Conservation (phyloP, 331 rosid genomes). For the Arachis monticola region DNA sequence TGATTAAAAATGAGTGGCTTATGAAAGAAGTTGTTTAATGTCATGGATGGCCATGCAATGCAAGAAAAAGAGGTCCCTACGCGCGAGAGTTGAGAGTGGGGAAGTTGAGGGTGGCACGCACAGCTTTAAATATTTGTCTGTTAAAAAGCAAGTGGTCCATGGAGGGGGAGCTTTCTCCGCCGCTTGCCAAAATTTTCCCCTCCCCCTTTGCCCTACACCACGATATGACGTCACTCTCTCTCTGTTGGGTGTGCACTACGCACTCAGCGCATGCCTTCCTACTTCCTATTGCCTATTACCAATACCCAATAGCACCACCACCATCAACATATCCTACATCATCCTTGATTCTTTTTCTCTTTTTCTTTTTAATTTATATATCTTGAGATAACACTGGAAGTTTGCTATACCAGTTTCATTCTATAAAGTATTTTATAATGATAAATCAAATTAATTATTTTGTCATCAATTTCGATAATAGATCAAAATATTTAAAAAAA, state of each 20-base stretch:
- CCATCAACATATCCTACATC: neutral
- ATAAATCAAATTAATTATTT: no score
- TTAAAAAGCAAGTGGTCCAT: slow-evolving; percentile 67
- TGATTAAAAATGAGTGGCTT: neutral
- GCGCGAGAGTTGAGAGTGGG: slow-evolving; percentile 48
- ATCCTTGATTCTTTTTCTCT: neutral
- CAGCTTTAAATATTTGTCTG: slow-evolving; percentile 40
- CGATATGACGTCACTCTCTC: slow-evolving; percentile 39
- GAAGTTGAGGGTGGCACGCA: neutral
- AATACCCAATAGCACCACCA: neutral
- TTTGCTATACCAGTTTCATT: no score
- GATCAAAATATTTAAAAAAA: no score
- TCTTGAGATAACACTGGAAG: no score
- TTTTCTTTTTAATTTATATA: no score
- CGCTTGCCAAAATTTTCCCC: slow-evolving; percentile 54
- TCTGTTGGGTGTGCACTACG: slow-evolving; percentile 31
- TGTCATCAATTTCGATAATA: no score
- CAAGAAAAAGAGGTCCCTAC: slow-evolving; percentile 5
- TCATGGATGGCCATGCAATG: neutral
- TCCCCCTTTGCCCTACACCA: slow-evolving; percentile 38
- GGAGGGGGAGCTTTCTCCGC: slow-evolving; percentile 58
- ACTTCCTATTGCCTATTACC: neutral
- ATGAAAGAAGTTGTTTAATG: neutral
- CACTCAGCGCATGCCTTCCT: slow-evolving; percentile 38
- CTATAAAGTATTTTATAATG: no score